Base-by-base conservation (phyloP, 1,139 yeast genomes). In the Geotrichum citri-aurantii region DNA sequence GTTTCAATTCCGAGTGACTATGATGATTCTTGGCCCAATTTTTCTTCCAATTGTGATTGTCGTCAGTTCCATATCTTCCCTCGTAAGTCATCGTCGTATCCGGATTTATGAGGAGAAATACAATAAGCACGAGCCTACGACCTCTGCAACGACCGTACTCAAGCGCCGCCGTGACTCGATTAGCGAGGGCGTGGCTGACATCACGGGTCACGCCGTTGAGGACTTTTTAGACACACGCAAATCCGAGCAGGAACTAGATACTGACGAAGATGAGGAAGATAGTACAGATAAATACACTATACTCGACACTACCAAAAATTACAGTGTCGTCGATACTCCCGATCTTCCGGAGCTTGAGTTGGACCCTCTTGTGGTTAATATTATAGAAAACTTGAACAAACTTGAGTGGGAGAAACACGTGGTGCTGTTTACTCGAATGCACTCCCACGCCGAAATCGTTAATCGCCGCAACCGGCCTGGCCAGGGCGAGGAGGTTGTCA, bases 321-420 rank as follows among this genome's bases (percentile, higher is more conserved):
- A 17, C 26, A 42, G 42, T 37, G 29, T 47, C 1, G 19, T 57
- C 10, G 49, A 48, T 11, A n/a, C 54, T 4, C 29, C 24, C 12
- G 46, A 21, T 26, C 23, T 37, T 17, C 37, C 50, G 17, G 51
- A 26, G 21, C 44, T 50, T 1, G 26, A 24, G 21, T 5, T 53
- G 40, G 19, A 48, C 12, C 48, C 54, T 8, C 19, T 23, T 17
- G 59, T 50, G 1, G 12, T 33, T 21, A 40, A 44, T 12, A 62
- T 65, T 49, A 49, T 62, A 14, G 63, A 55, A 2, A 52, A 58
- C 29, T 61, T 71, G 50, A 72, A 71, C 59, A 46, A 40, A 26
- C 60, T 71, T 37, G 61, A 62, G 2, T 72, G 74, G 74, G 58
- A 65, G n/a, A 72, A 71, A 59, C 69, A 63, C 53, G 69, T 65